Percentiles rank a stretch among this genome's conserved stretches.
These are phyloP conservation scores for Fabrea salina DNA, from an alignment of 169 alveolate species.

Conservation along the genomic window DNA sequence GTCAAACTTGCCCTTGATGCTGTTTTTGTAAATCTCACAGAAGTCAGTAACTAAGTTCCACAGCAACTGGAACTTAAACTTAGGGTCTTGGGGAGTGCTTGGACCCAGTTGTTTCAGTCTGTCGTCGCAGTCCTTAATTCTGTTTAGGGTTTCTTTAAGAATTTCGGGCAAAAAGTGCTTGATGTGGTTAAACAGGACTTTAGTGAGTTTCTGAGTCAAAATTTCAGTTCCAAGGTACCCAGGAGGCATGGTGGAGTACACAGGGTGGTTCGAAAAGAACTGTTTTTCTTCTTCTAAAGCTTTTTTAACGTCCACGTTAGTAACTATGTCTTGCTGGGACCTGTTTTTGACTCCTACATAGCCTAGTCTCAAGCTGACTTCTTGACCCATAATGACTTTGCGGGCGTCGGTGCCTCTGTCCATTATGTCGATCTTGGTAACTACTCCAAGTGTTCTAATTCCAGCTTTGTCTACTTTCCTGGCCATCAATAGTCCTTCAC, in stretches of 20 bases:
- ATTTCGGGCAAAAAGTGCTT: constrained; percentile 95
- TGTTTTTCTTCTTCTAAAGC: constrained; percentile 91
- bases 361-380: constrained; percentile 94
- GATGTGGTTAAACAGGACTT: constrained; percentile 94
- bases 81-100: constrained; percentile 88
- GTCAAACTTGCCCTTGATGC: constrained; percentile 94
- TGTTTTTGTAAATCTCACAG: constrained; percentile 93
- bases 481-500: constrained; percentile 97
- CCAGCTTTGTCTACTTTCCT: constrained; percentile 96
- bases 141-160: constrained; percentile 85
- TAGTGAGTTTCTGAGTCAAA: constrained; percentile 93
- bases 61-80: constrained; percentile 92
- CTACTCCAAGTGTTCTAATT: constrained; percentile 94
- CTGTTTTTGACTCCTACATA: constrained; percentile 95
- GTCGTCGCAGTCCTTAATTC: constrained; percentile 72
- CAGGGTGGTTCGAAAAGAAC: constrained; percentile 91
- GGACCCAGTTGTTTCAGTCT: constrained; percentile 89
- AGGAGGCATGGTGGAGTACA: constrained; percentile 91
- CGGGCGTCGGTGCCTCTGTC: constrained; percentile 98
- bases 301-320: constrained; percentile 85
- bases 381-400: constrained; percentile 94
- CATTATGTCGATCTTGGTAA: constrained; percentile 97
- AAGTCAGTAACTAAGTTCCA: constrained; percentile 98
- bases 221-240: constrained; percentile 94
- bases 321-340: constrained; percentile 90